Base-by-base conservation (phyloP, 768 basidiomycete genomes). In the Leccinum incarnatum region DNA sequence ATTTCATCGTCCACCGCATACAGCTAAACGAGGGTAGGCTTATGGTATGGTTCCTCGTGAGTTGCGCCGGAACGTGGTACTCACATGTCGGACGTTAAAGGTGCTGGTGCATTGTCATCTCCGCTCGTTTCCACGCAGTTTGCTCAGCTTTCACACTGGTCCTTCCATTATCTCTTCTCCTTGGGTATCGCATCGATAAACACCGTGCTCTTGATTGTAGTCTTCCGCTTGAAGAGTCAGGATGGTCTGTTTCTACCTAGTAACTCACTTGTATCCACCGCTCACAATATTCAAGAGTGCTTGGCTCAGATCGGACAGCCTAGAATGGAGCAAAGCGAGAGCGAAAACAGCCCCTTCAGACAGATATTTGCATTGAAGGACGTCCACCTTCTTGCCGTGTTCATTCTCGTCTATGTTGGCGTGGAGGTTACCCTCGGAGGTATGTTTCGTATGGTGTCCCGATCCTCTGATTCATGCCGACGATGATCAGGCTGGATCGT, bases 61-160 rank as follows among this genome's bases (percentile, higher is more conserved):
- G 3, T 45, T 19, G 29, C 1, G 10, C 58, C n/a, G 5, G 3
- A 40, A 21, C 48, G n/a, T n/a, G 23, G n/a, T 56, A 25, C 58
- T 72, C 29, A 63, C 12, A 9, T 19, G 21, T 37, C 14, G n/a
- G 19, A 53, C 21, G 3, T 50, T 17, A 10, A 64, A 89, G 88
- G 89, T 19, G 73, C 80, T 0, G 89, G 89, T 2, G 88, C 88
- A 2, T 74, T 90, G 10, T 76, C 76, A 8, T 72, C 92, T 0
- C 93, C 94, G 3, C 79, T 95, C 17, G 83, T 88, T 0, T 81
- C 93, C 0, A 95, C 94, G 0, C 89, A 93, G 57, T 95, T 95
- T 62, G 78, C 89, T 0, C 82, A 84, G 56, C 65, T 83, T 23
- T 70, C 62, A 0, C 79, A 75, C 34, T 94, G 92, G 93, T 89